Evolutionary conservation across 2,329 filamentous ascomycete genomes (phyloP).

Genomic region (Monosporascus sp.): DNA sequence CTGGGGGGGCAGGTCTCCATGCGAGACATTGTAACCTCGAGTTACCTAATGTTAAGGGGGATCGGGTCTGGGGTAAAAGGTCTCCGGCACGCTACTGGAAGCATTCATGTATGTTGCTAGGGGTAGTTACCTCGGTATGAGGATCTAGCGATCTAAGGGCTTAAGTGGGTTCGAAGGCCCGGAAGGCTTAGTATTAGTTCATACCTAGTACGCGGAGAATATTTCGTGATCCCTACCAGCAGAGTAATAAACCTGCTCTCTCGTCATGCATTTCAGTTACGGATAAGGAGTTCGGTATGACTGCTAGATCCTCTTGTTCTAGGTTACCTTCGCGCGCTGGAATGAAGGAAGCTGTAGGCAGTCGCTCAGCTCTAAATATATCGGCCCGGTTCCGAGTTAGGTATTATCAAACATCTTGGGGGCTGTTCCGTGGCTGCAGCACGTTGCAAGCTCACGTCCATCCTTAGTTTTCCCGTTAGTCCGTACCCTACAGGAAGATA

Average conservation of each 20-base stretch:
- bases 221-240: background rate
- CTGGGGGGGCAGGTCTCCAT: background rate
- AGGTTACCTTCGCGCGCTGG: background rate
- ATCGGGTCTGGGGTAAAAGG: background rate
- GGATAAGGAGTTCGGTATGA: background rate
- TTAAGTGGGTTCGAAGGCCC: too few relatives aligned
- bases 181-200: background rate
- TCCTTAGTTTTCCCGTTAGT: too few relatives aligned
- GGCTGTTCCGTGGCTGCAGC: background rate
- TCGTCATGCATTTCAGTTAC: background rate
- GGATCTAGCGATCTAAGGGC: background rate
- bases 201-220: background rate
- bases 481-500: too few relatives aligned
- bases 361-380: background rate
- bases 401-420: background rate
- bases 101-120: background rate
- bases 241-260: background rate
- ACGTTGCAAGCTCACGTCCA: background rate
- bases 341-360: background rate
- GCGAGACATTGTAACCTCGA: background rate
- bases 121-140: background rate
- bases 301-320: background rate
- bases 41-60: background rate
- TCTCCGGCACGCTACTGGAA: background rate
- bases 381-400: background rate